These are phyloP conservation scores for Macrotyloma uniflorum DNA, from an alignment of 306 rosid species.

Conservation along the genomic window DNA sequence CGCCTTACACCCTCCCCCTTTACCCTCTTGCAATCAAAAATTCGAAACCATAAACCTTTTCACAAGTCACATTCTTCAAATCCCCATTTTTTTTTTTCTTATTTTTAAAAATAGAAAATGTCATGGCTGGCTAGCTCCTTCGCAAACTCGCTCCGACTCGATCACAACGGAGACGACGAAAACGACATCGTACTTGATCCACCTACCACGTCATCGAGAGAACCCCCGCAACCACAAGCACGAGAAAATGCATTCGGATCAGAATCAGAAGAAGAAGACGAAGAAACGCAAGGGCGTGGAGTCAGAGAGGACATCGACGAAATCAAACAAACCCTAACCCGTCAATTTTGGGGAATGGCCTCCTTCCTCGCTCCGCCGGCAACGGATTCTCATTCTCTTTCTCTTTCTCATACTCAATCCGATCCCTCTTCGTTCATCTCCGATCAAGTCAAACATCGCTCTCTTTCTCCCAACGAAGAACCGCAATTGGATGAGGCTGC, in stretches of 20 bases:
- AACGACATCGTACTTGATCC: slow-evolving; percentile 52
- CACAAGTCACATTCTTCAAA: slow-evolving; percentile 37
- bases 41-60: slow-evolving; percentile 31
- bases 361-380: slow-evolving; percentile 81
- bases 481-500: neutral
- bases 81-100: neutral
- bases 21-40: neutral
- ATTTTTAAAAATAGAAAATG: slow-evolving; percentile 43
- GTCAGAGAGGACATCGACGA: slow-evolving; percentile 84
- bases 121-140: slow-evolving; percentile 92
- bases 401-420: neutral
- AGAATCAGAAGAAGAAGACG: slow-evolving; percentile 37
- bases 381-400: neutral
- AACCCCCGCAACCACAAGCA: neutral
- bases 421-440: neutral
- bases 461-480: slow-evolving; percentile 25
- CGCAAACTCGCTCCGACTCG: slow-evolving; percentile 71
- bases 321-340: slow-evolving; percentile 78
- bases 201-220: slow-evolving; percentile 40
- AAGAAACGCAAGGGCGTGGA: slow-evolving; percentile 61
- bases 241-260: slow-evolving; percentile 37
- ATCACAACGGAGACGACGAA: slow-evolving; percentile 44
- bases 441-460: slow-evolving; percentile 31
- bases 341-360: slow-evolving; percentile 93
- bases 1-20: neutral